phyloP scores from a whole-genome alignment of 371 early-diverging fungal genomes.

The Apophysomyces sp. region DNA sequence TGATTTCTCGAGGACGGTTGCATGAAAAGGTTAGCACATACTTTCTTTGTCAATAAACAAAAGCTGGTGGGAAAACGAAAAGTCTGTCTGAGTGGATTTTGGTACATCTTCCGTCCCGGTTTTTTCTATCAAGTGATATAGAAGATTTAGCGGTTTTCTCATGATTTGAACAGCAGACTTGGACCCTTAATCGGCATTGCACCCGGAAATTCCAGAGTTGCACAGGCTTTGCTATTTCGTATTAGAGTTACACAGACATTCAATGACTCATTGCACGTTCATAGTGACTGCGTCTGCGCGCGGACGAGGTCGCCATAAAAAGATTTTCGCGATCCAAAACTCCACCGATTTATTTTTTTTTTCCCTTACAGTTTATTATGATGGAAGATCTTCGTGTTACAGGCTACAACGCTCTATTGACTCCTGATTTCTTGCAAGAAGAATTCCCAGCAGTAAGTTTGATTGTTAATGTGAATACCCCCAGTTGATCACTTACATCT shows the following conservation, averaged over 20 bases:
- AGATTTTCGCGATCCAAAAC: not conserved
- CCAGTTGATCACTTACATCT: not conserved
- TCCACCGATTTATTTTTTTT: not conserved
- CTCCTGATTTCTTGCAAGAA: slow-evolving; percentile 61
- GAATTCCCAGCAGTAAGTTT: slow-evolving; percentile 57
- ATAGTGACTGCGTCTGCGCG: slow-evolving; percentile 1
- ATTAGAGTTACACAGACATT: not conserved
- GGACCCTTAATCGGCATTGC: too few species aligned
- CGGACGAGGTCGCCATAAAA: not conserved
- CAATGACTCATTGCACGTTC: not conserved
- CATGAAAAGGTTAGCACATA: not conserved
- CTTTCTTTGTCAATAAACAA: too few species aligned
- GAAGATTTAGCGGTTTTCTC: too few species aligned
- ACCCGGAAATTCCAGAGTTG: not conserved
- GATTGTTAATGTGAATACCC: not conserved
- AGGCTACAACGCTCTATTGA: slow-evolving; percentile 61
- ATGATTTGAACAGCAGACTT: too few species aligned
- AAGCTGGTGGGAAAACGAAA: too few species aligned
- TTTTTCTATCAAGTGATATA: too few species aligned
- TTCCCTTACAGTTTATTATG: slow-evolving; percentile 5
- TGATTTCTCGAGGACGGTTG: not conserved
- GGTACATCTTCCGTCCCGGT: too few species aligned
- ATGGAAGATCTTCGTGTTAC: slow-evolving; percentile 68
- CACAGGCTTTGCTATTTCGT: not conserved
- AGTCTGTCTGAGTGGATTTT: too few species aligned